A percentile compares a stretch with the other conserved stretches of the same genome.
Evolutionary conservation across 306 rosid genomes (phyloP).

Genomic region (Comarum palustre): DNA sequence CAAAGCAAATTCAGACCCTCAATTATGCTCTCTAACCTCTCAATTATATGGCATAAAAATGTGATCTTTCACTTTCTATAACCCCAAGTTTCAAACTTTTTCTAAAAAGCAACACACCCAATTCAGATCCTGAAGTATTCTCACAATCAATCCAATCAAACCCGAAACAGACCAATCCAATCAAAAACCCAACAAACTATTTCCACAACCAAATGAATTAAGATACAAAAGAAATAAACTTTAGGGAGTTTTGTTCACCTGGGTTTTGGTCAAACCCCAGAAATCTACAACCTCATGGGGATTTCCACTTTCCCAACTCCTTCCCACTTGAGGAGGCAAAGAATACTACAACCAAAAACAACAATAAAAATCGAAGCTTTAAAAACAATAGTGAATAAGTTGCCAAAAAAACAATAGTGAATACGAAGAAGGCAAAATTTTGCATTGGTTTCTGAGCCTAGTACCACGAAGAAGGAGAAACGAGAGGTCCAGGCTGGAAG

Average conservation of each 20-base stretch:
- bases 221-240: not conserved
- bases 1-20: slow-evolving; percentile 12
- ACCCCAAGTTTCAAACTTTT: not conserved
- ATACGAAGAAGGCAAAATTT: slow-evolving; percentile 5
- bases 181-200: slow-evolving; percentile 5
- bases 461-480: slow-evolving; percentile 14
- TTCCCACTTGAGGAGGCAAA: slow-evolving; percentile 38
- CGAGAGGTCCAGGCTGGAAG: slow-evolving; percentile 21
- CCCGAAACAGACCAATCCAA: not conserved
- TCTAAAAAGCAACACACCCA: slow-evolving; percentile 11
- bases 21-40: slow-evolving; percentile 13
- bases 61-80: not conserved
- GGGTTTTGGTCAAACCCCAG: slow-evolving; percentile 39
- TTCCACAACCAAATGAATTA: slow-evolving; percentile 12
- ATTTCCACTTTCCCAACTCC: slow-evolving; percentile 29
- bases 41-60: slow-evolving; percentile 12
- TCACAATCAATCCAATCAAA: not conserved
- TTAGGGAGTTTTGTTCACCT: slow-evolving; percentile 25
- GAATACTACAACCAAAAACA: slow-evolving; percentile 14
- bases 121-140: slow-evolving; percentile 17
- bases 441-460: slow-evolving; percentile 19
- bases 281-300: slow-evolving; percentile 24
- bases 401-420: not conserved
- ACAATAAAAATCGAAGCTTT: not conserved
- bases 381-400: not conserved